Evolutionary conservation across 495 filamentous ascomycete genomes (phyloP), one percentile per base, ranked within the genome.

Genomic region (Ramalina intermedia): DNA sequence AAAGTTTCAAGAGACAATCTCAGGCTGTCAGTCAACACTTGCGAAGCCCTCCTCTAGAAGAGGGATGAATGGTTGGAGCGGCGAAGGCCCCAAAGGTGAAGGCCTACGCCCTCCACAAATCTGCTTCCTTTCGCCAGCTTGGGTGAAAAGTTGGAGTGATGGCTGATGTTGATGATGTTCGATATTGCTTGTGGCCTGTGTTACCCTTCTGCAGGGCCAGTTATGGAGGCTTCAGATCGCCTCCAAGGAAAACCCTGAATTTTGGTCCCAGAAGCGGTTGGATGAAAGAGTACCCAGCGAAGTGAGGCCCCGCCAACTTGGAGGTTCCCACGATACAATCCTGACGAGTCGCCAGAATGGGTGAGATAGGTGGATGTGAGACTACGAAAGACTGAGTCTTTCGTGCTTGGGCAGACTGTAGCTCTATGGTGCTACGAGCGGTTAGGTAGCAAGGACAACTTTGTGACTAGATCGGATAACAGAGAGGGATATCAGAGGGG

Each of bases 171-270:
- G 41, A 6, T n/a, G 2, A 17, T 43, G 27, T 42, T 20, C 17
- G 33, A 46, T 48, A 17, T n/a, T 17, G 35, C 37, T 48, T 50
- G 9, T 47, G 39, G 26, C 16, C 18, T 41, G n/a, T n/a, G 26
- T n/a, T 41, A 29, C n/a, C 38, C 40, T 2, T 44, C 46, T 45
- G 49, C 37, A 47, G 47, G 39, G 61, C 73, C 69, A 89, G 69
- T 96, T 96, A 98, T 73, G 91, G 91, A 62, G 91, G 91, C 75
- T 91, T 89, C 73, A 87, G 91, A 73, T 89, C 84, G 74, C 84
- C 87, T 81, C 91, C 88, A 74, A 80, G 78, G 69, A 91, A 89
- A 76, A 86, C 84, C 87, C 88, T 81, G 70, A 78, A 75, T 59
- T 79, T 77, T 64, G 91, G 89, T 73, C 87, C 87, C 59, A 93